A percentile compares a stretch with the other conserved stretches of the same genome.
These are phyloP conservation scores for Bertia moriformis DNA, from an alignment of 2,329 filamentous ascomycete species.

Conservation along the genomic window DNA sequence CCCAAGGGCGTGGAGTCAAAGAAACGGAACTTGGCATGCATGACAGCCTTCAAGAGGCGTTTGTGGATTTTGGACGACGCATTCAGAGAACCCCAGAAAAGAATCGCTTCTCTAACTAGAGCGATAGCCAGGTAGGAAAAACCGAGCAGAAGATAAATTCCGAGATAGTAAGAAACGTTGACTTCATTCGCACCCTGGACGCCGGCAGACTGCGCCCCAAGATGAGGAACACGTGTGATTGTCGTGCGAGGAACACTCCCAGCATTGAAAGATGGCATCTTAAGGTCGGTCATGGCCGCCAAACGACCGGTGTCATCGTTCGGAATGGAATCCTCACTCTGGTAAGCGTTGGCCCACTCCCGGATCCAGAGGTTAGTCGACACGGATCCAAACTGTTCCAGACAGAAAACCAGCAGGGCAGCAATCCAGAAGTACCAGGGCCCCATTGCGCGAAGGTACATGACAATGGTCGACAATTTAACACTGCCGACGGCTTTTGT, in stretches of 20 bases:
- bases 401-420: constrained; percentile 35
- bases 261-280: not conserved
- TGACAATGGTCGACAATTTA: constrained; percentile 40
- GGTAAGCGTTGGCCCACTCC: constrained; percentile 50
- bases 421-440: constrained; percentile 48
- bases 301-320: not conserved
- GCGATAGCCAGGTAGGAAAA: constrained; percentile 43
- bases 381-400: constrained; percentile 45
- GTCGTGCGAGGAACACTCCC: constrained; percentile 1
- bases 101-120: constrained; percentile 38
- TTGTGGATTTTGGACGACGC: constrained; percentile 46
- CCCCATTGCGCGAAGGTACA: constrained; percentile 50
- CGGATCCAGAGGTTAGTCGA: constrained; percentile 53
- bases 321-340: constrained; percentile 14
- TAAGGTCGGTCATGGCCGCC: not conserved
- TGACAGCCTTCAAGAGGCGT: constrained; percentile 40
- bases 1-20: constrained; percentile 55
- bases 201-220: constrained; percentile 1
- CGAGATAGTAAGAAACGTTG: constrained; percentile 42
- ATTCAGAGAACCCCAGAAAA: constrained; percentile 49
- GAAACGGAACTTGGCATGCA: constrained; percentile 52
- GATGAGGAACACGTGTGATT: not conserved
- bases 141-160: constrained; percentile 43
- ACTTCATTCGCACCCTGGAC: constrained; percentile 30
- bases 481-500: constrained; percentile 48